A percentile compares a stretch with the other conserved stretches of the same genome.
These are phyloP conservation scores for Glycyrrhiza uralensis DNA, from an alignment of 306 rosid species.

Conservation along the genomic window DNA sequence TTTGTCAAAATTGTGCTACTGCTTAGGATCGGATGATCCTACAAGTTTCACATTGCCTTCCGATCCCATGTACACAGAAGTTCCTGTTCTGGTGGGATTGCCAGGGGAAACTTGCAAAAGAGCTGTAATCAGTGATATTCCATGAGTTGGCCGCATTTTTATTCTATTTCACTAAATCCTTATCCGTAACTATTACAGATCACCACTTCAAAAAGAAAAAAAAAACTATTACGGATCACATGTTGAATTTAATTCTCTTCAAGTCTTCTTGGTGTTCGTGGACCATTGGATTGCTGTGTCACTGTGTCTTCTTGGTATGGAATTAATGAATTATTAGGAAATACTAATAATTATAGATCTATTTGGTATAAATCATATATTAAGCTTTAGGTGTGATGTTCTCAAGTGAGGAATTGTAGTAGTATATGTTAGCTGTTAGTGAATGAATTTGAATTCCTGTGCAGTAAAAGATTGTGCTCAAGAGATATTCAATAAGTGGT, in stretches of 20 bases:
- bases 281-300: neutral
- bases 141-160: neutral
- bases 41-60: neutral
- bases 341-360: neutral
- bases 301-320: neutral
- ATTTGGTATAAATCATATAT: neutral
- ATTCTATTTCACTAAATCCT: neutral
- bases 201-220: no score
- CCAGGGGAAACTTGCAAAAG: neutral
- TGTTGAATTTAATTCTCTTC: neutral
- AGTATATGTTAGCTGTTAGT: neutral
- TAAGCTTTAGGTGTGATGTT: neutral
- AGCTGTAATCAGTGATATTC: neutral
- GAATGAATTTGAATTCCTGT: constrained; percentile 14
- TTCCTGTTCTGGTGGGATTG: neutral
- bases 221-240: neutral
- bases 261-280: neutral
- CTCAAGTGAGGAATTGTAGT: constrained; percentile 14
- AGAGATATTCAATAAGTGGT: constrained; percentile 6
- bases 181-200: neutral
- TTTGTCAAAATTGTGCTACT: neutral
- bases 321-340: no score
- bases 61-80: neutral
- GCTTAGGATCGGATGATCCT: neutral
- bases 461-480: constrained; percentile 6